Evolutionary conservation across 257 asterid species (phyloP), one percentile per base, ranked within the genome.

Genomic region (Rhazya stricta): DNA sequence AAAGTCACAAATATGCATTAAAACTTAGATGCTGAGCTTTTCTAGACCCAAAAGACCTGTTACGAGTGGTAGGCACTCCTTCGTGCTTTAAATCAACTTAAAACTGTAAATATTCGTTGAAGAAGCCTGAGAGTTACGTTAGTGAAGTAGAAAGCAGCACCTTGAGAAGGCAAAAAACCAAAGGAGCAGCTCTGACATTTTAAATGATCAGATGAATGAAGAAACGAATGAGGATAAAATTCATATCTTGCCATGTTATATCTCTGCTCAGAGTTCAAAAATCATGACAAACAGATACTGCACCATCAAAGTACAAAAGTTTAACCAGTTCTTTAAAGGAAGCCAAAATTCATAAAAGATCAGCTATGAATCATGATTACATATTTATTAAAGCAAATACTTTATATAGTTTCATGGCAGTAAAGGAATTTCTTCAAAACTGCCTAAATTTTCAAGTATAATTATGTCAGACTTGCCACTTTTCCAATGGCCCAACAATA

Each of bases 21-120:
- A 12, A 29, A 39, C 11, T 27, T 43, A 8, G 56, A 69, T 13
- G 51, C 57, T 69, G 6, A 29, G 23, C 32, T 69, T 66, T 66
- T 41, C 71, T 65, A 66, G 39, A 37, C 71, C 50, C 71, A 66
- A 23, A 12, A 23, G 71, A 66, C 16, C 51, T 37, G 48, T 37
- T 3, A 18, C 1, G 27, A 66, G 25, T 34, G 13, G 5, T 13
- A 9, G 21, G 73, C 53, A 42, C 3, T 68, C 21, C 48, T 43
- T 43, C 39, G 27, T 0, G 25, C n/a, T 10, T 12, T 25, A 11
- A n/a, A 7, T 68, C 39, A 34, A 18, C 54, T 25, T 45, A 21
- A 37, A 41, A 16, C 43, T 67, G 6, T 6, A 25, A 25, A 16
- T 57, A 13, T 23, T 58, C 1, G 37, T 21, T 61, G 23, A 62